phyloP scores from a whole-genome alignment of 83 land plant species.

The Picea engelmannii region DNA sequence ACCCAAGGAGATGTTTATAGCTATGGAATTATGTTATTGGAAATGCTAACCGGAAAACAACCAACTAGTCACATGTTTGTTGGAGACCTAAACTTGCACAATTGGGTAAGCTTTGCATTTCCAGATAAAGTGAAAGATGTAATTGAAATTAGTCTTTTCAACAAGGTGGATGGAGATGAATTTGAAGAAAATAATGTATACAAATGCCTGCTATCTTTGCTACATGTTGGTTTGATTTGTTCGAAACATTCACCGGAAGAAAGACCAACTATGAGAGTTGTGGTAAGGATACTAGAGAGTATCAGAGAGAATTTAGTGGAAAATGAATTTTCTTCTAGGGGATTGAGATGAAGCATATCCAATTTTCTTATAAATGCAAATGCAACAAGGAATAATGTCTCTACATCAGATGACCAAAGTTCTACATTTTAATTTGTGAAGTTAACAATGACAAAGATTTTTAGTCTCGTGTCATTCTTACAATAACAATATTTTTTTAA shows the following conservation, averaged over 20 bases:
- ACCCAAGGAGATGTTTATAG: constrained; percentile 18
- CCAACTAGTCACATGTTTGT: constrained; percentile 18
- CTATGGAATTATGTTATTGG: constrained; percentile 17
- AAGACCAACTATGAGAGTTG: background rate
- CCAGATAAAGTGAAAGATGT: background rate
- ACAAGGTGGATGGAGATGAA: background rate
- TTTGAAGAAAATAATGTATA: background rate
- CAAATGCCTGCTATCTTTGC: background rate
- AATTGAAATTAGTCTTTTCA: background rate
- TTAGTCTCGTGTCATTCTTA: too few species aligned
- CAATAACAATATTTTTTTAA: too few species aligned
- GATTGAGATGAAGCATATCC: background rate
- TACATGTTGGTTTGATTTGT: background rate
- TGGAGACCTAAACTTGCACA: background rate
- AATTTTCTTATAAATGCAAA: too few species aligned
- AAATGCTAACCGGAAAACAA: constrained; percentile 16
- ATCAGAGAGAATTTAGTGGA: background rate
- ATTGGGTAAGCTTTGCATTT: constrained; percentile 1
- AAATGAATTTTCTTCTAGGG: background rate
- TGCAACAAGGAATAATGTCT: too few species aligned
- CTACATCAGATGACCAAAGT: too few species aligned
- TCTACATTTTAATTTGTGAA: too few species aligned
- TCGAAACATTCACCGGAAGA: background rate
- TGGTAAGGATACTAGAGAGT: background rate
- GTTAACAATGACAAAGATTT: too few species aligned